These are phyloP conservation scores for Geotrichum carabidarum DNA, from an alignment of 1,139 yeast genomes.

Conservation along the genomic window DNA sequence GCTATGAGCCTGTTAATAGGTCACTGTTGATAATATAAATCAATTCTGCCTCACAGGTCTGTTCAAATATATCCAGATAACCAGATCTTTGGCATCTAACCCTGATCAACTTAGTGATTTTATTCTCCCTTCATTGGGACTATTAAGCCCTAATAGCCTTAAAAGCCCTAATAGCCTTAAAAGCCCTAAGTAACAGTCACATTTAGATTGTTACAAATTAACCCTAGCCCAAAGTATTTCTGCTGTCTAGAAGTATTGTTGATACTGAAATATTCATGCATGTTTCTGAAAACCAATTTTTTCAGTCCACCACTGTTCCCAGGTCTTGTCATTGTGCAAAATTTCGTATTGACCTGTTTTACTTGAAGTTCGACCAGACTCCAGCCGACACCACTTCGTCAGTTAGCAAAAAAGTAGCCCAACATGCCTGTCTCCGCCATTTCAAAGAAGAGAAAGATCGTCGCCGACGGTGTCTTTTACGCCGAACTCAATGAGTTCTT, in stretches of 20 bases:
- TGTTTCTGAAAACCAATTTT: not conserved
- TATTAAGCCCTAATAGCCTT: not conserved
- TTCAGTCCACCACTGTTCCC: not conserved
- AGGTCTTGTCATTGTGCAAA: not conserved
- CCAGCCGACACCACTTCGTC: slow-evolving; percentile 10
- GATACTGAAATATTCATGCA: slow-evolving; percentile 3
- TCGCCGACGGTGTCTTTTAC: slow-evolving; percentile 99
- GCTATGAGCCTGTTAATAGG: too few relatives aligned
- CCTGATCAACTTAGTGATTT: too few relatives aligned
- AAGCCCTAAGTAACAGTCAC: not conserved
- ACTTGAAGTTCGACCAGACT: slow-evolving; percentile 8
- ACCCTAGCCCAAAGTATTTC: too few relatives aligned
- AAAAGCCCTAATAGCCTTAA: too few relatives aligned
- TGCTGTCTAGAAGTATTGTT: too few relatives aligned
- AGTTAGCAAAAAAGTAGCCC: slow-evolving; percentile 7
- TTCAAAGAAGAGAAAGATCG: slow-evolving; percentile 49
- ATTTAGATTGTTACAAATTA: not conserved
- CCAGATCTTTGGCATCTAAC: too few relatives aligned
- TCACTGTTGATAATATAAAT: too few relatives aligned
- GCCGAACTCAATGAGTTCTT: slow-evolving; percentile 99
- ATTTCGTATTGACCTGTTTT: slow-evolving; percentile 12
- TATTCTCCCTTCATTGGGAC: too few relatives aligned
- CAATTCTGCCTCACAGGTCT: too few relatives aligned
- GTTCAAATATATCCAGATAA: too few relatives aligned
- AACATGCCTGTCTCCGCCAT: slow-evolving; percentile 25